A percentile compares a stretch with the other conserved stretches of the same genome.
Evolutionary conservation across 192 early-diverging fungal species (phyloP).

Genomic region (Rhizoclosmatium globosum): DNA sequence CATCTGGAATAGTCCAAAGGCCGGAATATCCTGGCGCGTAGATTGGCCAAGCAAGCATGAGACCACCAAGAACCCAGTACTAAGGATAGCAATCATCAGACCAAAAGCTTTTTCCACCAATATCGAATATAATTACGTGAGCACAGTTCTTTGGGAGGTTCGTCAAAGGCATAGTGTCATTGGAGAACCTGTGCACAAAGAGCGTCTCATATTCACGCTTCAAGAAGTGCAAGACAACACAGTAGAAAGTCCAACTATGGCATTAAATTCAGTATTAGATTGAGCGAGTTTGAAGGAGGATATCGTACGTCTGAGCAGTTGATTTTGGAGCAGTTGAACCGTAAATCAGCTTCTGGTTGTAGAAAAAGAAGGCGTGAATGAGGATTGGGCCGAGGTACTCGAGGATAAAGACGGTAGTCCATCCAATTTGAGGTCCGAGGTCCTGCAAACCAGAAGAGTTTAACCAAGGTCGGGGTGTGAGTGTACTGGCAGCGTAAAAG

Average conservation of each 20-base stretch:
- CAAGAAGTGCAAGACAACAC: constrained; percentile 86
- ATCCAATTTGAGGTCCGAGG: constrained; percentile 87
- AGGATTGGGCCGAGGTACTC: constrained; percentile 93
- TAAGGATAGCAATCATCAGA: neutral
- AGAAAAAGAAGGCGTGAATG: constrained; percentile 88
- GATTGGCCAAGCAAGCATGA: constrained; percentile 86
- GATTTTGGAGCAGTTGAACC: constrained; percentile 68
- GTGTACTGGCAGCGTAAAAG: neutral
- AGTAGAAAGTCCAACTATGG: constrained; percentile 43
- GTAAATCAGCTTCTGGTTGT: constrained; percentile 74
- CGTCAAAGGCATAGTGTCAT: constrained; percentile 94
- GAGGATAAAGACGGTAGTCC: constrained; percentile 91
- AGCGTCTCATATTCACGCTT: constrained; percentile 94
- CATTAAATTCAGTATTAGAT: neutral
- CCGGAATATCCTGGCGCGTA: constrained; percentile 83
- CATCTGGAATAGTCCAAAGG: constrained; percentile 48
- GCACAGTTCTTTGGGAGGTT: constrained; percentile 95
- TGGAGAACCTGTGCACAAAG: constrained; percentile 92
- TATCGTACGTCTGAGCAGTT: constrained; percentile 66
- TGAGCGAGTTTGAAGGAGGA: neutral
- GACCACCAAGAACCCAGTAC: constrained; percentile 88
- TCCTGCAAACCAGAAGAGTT: constrained; percentile 37
- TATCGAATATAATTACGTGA: constrained; percentile 55
- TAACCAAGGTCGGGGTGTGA: constrained; percentile 50
- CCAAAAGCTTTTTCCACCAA: neutral